Evolutionary conservation across 2,329 filamentous ascomycete genomes (phyloP).

Genomic region (Cadophora malorum): DNA sequence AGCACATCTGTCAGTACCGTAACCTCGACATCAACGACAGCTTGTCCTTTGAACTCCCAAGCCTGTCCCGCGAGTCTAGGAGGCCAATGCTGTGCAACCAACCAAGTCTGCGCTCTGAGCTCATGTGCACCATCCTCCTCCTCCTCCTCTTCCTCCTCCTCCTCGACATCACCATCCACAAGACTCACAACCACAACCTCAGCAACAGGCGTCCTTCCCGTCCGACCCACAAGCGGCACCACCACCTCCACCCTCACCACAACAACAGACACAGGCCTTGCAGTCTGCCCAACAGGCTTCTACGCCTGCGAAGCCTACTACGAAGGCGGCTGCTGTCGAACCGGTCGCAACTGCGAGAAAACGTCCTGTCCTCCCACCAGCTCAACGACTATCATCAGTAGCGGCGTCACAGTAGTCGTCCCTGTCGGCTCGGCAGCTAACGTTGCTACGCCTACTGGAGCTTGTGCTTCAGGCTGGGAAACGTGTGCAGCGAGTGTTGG

Average conservation of each 20-base stretch:
- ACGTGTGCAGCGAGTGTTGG: constrained; percentile 69
- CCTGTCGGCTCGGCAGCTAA: constrained; percentile 57
- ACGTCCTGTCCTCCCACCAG: constrained; percentile 74
- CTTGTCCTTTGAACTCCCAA: constrained; percentile 33
- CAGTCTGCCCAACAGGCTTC: constrained; percentile 83
- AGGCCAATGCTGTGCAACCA: constrained; percentile 45
- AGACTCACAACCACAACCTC: constrained; percentile 46
- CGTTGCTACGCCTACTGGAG: constrained; percentile 47
- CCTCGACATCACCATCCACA: constrained; percentile 46
- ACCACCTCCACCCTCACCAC: constrained; percentile 47
- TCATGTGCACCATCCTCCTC: constrained; percentile 41
- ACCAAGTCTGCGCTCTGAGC: constrained; percentile 42
- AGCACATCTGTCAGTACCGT: constrained; percentile 45
- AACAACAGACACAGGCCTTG: constrained; percentile 31
- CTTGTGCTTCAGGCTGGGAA: constrained; percentile 83
- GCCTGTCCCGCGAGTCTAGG: constrained; percentile 41
- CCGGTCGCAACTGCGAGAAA: constrained; percentile 82
- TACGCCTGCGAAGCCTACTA: constrained; percentile 88
- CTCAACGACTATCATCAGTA: constrained; percentile 69
- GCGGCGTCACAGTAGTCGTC: constrained; percentile 75
- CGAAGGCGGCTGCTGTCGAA: constrained; percentile 84
- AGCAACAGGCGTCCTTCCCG: constrained; percentile 51
- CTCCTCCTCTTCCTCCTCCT: constrained; percentile 46
- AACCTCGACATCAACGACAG: constrained; percentile 29
- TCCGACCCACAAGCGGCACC: constrained; percentile 54